A percentile compares a stretch with the other conserved stretches of the same genome.
Evolutionary conservation across 352 stramenopile species (phyloP).

Genomic region (Phytopythium helicoides): DNA sequence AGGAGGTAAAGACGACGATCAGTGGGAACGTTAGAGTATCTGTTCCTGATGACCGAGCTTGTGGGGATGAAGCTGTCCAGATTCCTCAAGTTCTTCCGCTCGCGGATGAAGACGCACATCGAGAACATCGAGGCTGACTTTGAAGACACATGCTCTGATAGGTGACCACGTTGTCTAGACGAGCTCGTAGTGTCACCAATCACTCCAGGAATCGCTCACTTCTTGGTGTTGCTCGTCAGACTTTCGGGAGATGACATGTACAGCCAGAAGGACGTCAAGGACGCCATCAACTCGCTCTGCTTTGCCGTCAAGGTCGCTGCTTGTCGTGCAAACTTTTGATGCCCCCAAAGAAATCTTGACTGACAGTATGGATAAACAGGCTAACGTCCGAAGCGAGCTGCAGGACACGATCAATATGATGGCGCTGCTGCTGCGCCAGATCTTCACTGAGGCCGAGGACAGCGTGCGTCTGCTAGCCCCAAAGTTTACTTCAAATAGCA

Average conservation of each 20-base stretch:
- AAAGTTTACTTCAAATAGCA: background rate
- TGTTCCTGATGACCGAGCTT: conserved; percentile 1
- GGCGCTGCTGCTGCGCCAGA: conserved; percentile 74
- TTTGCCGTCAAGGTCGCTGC: conserved; percentile 69
- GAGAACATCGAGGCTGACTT: conserved; percentile 85
- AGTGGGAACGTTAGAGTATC: background rate
- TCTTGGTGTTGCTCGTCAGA: conserved; percentile 12
- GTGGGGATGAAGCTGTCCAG: conserved; percentile 54
- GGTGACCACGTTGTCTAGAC: conserved; percentile 9
- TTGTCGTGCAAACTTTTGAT: background rate
- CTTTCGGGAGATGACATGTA: conserved; percentile 81
- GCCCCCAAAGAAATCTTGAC: no score
- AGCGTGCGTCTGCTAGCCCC: conserved; percentile 24
- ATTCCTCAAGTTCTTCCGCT: conserved; percentile 88
- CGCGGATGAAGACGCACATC: conserved; percentile 66
- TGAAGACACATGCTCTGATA: conserved; percentile 78
- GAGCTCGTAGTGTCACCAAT: background rate
- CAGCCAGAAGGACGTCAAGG: conserved; percentile 80
- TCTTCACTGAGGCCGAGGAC: conserved; percentile 71
- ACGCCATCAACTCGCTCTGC: conserved; percentile 69
- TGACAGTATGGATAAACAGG: conserved; percentile 17
- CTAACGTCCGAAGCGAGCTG: conserved; percentile 71
- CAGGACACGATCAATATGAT: conserved; percentile 89
- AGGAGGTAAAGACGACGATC: conserved; percentile 36
- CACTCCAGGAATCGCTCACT: background rate